These are phyloP conservation scores for Fraxinus latifolia DNA, from an alignment of 305 asterid species.

Conservation along the genomic window DNA sequence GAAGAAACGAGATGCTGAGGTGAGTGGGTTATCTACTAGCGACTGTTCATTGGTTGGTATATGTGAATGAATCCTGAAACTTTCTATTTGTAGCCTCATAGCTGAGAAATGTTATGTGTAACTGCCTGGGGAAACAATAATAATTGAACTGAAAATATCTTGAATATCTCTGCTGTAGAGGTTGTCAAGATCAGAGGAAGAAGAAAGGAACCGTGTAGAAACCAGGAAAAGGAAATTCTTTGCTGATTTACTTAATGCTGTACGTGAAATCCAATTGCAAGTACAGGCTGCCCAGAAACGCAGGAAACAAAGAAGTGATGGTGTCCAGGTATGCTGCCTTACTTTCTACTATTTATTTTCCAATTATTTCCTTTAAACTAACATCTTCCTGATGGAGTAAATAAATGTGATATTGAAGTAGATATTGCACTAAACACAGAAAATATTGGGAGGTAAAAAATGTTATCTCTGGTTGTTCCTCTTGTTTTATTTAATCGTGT, in stretches of 20 bases:
- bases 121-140: slow-evolving; percentile 5
- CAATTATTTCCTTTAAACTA: slow-evolving; percentile 12
- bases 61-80: slow-evolving; percentile 4
- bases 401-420: slow-evolving; percentile 9
- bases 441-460: not conserved
- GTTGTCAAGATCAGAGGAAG: slow-evolving; percentile 85
- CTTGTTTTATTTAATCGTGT: slow-evolving; percentile 3
- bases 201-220: slow-evolving; percentile 79
- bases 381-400: slow-evolving; percentile 11
- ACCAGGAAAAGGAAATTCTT: slow-evolving; percentile 84
- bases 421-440: slow-evolving; percentile 8
- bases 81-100: slow-evolving; percentile 2
- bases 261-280: slow-evolving; percentile 90
- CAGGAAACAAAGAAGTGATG: slow-evolving; percentile 90
- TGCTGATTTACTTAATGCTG: slow-evolving; percentile 82
- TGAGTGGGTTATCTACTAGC: slow-evolving; percentile 27
- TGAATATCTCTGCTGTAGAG: slow-evolving; percentile 52
- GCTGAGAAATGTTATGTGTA: slow-evolving; percentile 6
- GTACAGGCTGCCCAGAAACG: slow-evolving; percentile 89
- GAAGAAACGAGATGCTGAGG: slow-evolving; percentile 97
- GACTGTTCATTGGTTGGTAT: not conserved
- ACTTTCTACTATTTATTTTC: slow-evolving; percentile 11
- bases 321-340: slow-evolving; percentile 72
- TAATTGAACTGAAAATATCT: slow-evolving; percentile 13
- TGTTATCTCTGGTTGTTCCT: not conserved